Percentiles rank a stretch among this genome's conserved stretches.
These are phyloP conservation scores for Backusella liffmaniae DNA, from an alignment of 192 early-diverging fungal species.

Conservation along the genomic window DNA sequence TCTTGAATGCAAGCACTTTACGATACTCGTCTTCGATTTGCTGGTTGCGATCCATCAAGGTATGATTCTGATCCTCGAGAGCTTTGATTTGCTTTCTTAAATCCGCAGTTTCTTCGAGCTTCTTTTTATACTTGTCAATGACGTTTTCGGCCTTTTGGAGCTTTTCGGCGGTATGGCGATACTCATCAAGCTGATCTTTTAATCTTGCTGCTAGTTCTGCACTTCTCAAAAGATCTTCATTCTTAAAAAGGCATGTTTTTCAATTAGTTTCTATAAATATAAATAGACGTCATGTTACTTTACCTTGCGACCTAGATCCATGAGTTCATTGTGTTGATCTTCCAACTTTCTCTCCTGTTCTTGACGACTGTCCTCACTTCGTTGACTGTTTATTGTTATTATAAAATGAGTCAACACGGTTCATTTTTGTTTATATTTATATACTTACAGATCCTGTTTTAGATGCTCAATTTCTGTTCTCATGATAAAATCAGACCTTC, in stretches of 20 bases:
- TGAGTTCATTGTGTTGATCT: conserved; percentile 59
- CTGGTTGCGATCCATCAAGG: conserved; percentile 66
- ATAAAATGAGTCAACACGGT: not conserved
- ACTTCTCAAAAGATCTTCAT: conserved; percentile 55
- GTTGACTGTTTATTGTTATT: conserved; percentile 48
- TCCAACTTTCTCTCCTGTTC: conserved; percentile 64
- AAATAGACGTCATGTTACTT: conserved; percentile 1
- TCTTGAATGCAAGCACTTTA: conserved; percentile 74
- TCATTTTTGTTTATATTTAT: not conserved
- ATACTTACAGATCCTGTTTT: conserved; percentile 75
- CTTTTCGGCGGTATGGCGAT: conserved; percentile 86
- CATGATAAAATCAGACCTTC: conserved; percentile 82
- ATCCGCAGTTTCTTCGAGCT: conserved; percentile 86
- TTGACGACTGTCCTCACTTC: conserved; percentile 72
- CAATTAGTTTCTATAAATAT: not conserved
- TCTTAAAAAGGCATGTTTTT: conserved; percentile 16
- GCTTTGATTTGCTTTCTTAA: conserved; percentile 75
- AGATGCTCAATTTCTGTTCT: conserved; percentile 84
- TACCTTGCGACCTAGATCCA: conserved; percentile 65
- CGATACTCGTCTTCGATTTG: conserved; percentile 87
- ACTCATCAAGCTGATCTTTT: conserved; percentile 91
- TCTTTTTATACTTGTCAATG: conserved; percentile 96
- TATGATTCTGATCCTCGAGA: conserved; percentile 75
- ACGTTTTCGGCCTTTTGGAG: conserved; percentile 91
- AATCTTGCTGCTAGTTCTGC: conserved; percentile 71